Evolutionary conservation across 805 yeast species (phyloP).

Genomic region (Lachancea dasiensis): DNA sequence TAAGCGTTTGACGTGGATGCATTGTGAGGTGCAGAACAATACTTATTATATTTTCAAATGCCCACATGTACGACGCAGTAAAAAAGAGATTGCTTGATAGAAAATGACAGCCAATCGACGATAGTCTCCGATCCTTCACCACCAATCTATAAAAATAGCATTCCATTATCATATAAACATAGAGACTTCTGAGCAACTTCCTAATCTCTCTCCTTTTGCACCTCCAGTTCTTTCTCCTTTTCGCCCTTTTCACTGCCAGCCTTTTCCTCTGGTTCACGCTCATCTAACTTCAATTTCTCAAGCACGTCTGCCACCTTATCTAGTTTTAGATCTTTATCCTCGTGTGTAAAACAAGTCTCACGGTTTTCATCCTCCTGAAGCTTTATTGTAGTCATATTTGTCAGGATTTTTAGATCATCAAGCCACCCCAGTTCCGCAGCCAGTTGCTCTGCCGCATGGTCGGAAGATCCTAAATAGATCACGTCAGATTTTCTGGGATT

Average conservation of each 20-base stretch:
- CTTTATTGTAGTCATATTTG: constrained; percentile 17
- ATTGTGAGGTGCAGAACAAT: too few relatives aligned
- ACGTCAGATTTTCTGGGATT: constrained; percentile 56
- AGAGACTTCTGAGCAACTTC: too few relatives aligned
- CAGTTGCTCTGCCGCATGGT: constrained; percentile 50
- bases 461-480: constrained; percentile 57
- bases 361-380: background rate
- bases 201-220: constrained; percentile 7
- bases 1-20: too few relatives aligned
- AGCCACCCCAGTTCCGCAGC: constrained; percentile 61
- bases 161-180: too few relatives aligned
- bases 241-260: background rate
- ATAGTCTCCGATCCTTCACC: too few relatives aligned
- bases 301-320: constrained; percentile 2
- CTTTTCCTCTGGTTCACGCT: background rate
- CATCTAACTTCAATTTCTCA: background rate
- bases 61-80: too few relatives aligned
- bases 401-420: constrained; percentile 43
- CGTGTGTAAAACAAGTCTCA: background rate
- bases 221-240: constrained; percentile 19
- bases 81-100: too few relatives aligned
- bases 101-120: too few relatives aligned
- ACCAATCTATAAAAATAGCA: too few relatives aligned
- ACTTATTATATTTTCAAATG: too few relatives aligned
- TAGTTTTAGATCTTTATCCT: background rate